Base-by-base conservation (phyloP, 2,329 filamentous ascomycete genomes). In the Ascochyta lentis region DNA sequence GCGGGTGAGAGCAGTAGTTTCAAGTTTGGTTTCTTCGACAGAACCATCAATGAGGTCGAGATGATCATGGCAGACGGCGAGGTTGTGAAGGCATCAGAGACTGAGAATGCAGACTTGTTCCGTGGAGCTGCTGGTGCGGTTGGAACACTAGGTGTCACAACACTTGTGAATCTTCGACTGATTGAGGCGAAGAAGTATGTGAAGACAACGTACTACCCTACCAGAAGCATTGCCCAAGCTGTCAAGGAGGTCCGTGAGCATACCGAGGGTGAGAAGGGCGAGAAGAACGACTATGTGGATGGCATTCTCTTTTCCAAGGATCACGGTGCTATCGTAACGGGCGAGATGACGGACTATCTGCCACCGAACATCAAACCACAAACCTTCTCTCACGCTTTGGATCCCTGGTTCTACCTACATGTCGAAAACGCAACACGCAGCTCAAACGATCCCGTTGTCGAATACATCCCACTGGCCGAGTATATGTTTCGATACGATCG, bases 401-500 rank as follows among this genome's bases (percentile, higher is more conserved):
- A 83, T 61, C 78, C 78, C 1, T 83, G 81, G 81, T 83, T 81
- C 65, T 83, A 83, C 58, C 71, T 82, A 1, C 79, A 82, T 58
- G 71, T 73, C n/a, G 70, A 77, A 75, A 76, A 50, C 71, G 75
- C 45, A 71, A 78, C 48, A 62, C 76, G 27, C 56, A 5, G 64
- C 58, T 61, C 71, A 3, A 49, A 56, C 15, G 60, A 73, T 15
- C 71, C 74, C 2, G 71, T 79, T 2, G 63, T 71, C 50, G 86
- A 89, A 54, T 83, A 83, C 53, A 81, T 90, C 1, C 86, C 86
- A 0, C 63, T 90, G 0, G 75, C 76, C 2, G 87, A 90, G 66
- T 90, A 90, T 71, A 82, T 90, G 56, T 90, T 90, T 74, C 83
- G 88, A 15, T 90, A 89, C 74, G 87, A 90, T 69, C 82, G 87